These are phyloP conservation scores for Mycena galericulata DNA, from an alignment of 768 basidiomycete genomes.

Conservation along the genomic window DNA sequence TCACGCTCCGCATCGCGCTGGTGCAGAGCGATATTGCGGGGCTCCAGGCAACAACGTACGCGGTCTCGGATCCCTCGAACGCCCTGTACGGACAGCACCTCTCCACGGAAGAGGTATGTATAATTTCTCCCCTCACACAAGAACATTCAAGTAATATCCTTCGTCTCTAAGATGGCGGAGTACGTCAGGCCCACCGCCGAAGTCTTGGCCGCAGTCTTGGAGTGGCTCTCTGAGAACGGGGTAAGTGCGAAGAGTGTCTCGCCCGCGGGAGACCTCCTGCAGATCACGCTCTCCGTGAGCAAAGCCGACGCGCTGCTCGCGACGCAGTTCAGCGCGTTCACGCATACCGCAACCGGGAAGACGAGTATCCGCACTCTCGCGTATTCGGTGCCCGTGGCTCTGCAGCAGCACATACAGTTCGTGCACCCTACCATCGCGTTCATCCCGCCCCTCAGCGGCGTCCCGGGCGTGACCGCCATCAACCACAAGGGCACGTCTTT, in stretches of 20 bases:
- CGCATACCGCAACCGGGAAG: conserved; percentile 49
- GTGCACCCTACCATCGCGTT: conserved; percentile 35
- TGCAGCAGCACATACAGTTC: conserved; percentile 58
- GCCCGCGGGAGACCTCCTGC: conserved; percentile 44
- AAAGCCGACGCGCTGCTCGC: conserved; percentile 60
- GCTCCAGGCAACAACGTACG: conserved; percentile 48
- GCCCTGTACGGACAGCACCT: conserved; percentile 5
- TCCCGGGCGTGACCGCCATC: background rate
- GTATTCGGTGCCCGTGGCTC: conserved; percentile 59
- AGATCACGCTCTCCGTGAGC: conserved; percentile 49
- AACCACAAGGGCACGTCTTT: background rate
- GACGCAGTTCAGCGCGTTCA: conserved; percentile 54
- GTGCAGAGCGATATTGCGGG: conserved; percentile 20
- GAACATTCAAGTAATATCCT: background rate
- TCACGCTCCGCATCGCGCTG: conserved; percentile 45
- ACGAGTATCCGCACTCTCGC: conserved; percentile 56
- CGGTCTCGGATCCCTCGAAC: conserved; percentile 44
- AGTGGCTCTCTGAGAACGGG: conserved; percentile 59
- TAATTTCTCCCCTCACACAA: too few species aligned
- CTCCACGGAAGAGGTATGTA: background rate
- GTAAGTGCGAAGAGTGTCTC: conserved; percentile 52
- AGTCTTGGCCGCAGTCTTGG: conserved; percentile 18
- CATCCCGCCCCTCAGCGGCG: conserved; percentile 1
- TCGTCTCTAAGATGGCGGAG: background rate
- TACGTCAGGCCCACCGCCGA: conserved; percentile 15